Evolutionary conservation across 768 basidiomycete genomes (phyloP).

Genomic region (Podaxis rugospora): DNA sequence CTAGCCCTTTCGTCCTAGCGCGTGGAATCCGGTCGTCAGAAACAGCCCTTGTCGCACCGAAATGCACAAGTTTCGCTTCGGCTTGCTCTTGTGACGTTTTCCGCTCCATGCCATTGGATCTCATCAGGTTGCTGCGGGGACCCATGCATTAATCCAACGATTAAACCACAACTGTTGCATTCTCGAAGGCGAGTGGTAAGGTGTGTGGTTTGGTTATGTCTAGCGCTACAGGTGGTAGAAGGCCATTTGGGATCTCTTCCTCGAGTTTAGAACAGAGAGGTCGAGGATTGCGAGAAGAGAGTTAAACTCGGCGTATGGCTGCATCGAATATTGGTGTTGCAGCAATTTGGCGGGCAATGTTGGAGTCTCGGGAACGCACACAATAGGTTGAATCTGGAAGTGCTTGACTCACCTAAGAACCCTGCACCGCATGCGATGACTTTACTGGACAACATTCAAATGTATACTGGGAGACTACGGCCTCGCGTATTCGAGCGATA

Average conservation of each 20-base stretch:
- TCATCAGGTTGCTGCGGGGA: constrained; percentile 49
- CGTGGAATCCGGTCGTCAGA: constrained; percentile 53
- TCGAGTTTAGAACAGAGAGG: constrained; percentile 30
- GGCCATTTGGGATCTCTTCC: constrained; percentile 25
- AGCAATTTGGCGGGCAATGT: constrained; percentile 53
- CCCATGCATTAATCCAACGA: constrained; percentile 67
- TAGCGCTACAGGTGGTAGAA: constrained; percentile 38
- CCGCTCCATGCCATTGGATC: constrained; percentile 62
- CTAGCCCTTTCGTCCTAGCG: constrained; percentile 56
- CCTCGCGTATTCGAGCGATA: neutral
- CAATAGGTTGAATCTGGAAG: neutral
- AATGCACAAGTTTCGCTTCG: constrained; percentile 58
- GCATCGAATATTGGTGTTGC: constrained; percentile 12
- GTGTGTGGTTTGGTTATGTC: constrained; percentile 55
- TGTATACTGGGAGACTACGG: neutral
- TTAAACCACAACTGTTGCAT: constrained; percentile 57
- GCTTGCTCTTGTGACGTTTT: constrained; percentile 52
- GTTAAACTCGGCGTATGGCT: constrained; percentile 41
- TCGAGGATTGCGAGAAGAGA: constrained; percentile 57
- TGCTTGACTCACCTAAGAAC: constrained; percentile 47
- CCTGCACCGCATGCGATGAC: constrained; percentile 52
- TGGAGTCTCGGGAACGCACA: constrained; percentile 37
- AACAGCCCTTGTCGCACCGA: constrained; percentile 78
- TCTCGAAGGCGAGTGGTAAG: constrained; percentile 44
- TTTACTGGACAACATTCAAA: constrained; percentile 24